Evolutionary conservation across 2,329 filamentous ascomycete species (phyloP).

Genomic region (Cladosporium sp.): DNA sequence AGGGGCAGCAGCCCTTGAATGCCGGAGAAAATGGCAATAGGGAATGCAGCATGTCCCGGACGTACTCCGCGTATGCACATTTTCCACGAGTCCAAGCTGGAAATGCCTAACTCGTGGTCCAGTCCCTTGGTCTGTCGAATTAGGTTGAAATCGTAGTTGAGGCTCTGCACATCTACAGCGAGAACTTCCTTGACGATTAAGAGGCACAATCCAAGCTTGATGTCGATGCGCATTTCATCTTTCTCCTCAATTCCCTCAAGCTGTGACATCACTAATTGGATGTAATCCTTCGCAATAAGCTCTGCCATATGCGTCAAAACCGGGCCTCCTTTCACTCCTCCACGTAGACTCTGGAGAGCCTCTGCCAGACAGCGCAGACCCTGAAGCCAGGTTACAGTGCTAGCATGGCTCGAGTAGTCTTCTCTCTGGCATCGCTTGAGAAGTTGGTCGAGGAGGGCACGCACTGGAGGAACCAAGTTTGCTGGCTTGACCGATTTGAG

Average conservation of each 20-base stretch:
- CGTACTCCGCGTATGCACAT: conserved; percentile 66
- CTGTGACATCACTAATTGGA: conserved; percentile 24
- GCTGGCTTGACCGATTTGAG: conserved; percentile 71
- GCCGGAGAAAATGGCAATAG: conserved; percentile 67
- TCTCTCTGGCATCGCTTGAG: conserved; percentile 61
- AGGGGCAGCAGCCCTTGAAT: conserved; percentile 68
- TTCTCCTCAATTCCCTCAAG: conserved; percentile 29
- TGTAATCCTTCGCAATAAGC: conserved; percentile 27
- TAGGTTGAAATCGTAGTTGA: conserved; percentile 64
- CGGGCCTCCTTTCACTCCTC: conserved; percentile 24
- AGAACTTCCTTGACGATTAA: conserved; percentile 64
- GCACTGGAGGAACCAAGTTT: conserved; percentile 74
- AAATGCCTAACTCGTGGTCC: conserved; percentile 63
- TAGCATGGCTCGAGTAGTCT: conserved; percentile 53
- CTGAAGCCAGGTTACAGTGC: conserved; percentile 59
- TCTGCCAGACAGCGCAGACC: conserved; percentile 43
- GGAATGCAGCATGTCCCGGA: conserved; percentile 65
- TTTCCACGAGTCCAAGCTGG: conserved; percentile 76
- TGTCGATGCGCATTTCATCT: conserved; percentile 26
- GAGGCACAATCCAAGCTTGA: conserved; percentile 49
- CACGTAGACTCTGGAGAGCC: conserved; percentile 20
- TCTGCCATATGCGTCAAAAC: conserved; percentile 27
- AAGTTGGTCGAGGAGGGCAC: conserved; percentile 71
- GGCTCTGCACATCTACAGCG: conserved; percentile 65
- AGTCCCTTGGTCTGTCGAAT: conserved; percentile 59